Conservation (phyloP, 768 basidiomycete species). For the Pholiota conissans region DNA sequence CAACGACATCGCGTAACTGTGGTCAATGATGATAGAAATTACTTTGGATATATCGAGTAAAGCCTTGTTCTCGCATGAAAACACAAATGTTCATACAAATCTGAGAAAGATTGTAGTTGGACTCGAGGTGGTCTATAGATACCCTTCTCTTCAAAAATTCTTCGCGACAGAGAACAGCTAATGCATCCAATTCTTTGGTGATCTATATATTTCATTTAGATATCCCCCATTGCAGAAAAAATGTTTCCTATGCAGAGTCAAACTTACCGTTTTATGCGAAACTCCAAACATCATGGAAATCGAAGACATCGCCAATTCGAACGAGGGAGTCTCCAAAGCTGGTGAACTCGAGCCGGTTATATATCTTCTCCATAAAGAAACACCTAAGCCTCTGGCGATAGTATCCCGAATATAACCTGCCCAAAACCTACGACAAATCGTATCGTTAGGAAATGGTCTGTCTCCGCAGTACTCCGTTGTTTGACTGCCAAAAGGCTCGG, state of each 20-base stretch:
- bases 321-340: conserved; percentile 20
- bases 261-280: conserved; percentile 40
- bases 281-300: conserved; percentile 54
- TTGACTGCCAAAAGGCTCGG: conserved; percentile 20
- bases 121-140: conserved; percentile 26
- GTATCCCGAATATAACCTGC: conserved; percentile 42
- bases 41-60: conserved; percentile 40
- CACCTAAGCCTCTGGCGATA: conserved; percentile 42
- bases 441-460: conserved; percentile 7
- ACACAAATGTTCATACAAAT: conserved; percentile 46
- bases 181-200: conserved; percentile 33
- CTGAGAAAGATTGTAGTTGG: conserved; percentile 30
- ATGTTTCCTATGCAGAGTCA: background rate
- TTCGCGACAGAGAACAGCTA: conserved; percentile 39
- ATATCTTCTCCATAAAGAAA: conserved; percentile 36
- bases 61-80: conserved; percentile 52
- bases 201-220: conserved; percentile 32
- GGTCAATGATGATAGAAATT: no score
- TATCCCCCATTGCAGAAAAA: no score
- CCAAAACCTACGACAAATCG: conserved; percentile 44
- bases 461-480: background rate
- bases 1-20: no score
- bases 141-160: conserved; percentile 31
- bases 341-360: background rate
- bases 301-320: conserved; percentile 48